These are phyloP conservation scores for Shiraia sp. DNA, from an alignment of 2,329 filamentous ascomycete species.

Conservation along the genomic window DNA sequence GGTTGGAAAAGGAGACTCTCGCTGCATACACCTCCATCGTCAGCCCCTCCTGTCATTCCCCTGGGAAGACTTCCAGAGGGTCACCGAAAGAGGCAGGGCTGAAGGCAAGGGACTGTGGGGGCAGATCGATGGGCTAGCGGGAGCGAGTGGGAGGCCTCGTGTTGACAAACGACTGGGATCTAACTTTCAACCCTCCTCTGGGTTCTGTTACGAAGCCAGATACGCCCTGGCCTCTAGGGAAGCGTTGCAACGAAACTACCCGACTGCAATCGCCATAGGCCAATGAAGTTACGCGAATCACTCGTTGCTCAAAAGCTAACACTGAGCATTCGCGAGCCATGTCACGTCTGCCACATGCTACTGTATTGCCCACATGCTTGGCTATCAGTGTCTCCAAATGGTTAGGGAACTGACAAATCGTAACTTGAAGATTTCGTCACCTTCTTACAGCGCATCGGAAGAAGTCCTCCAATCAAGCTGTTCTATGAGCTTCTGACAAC, in stretches of 20 bases:
- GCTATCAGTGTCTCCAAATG: no score
- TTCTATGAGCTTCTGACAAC: not conserved
- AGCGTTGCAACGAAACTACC: not conserved
- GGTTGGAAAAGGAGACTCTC: not conserved
- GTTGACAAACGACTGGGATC: constrained; percentile 6
- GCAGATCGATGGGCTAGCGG: constrained; percentile 3
- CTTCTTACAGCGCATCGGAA: not conserved
- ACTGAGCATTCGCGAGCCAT: no score
- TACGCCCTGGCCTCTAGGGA: no score
- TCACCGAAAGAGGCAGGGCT: constrained; percentile 2
- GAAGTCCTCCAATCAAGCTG: not conserved
- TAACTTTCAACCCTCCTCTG: not conserved
- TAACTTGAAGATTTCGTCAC: no score
- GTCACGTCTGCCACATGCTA: no score
- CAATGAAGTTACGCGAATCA: no score
- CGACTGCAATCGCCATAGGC: not conserved
- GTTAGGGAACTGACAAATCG: no score
- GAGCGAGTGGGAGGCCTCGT: constrained; percentile 5
- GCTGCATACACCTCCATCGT: not conserved
- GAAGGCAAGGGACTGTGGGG: constrained; percentile 1
- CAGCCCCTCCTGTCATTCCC: not conserved
- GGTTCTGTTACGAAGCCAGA: no score
- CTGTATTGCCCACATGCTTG: no score
- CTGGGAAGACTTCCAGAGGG: not conserved
- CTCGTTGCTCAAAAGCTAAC: no score